These are phyloP conservation scores for Zasmidium angulare DNA, from an alignment of 2,329 filamentous ascomycete species.

Conservation along the genomic window DNA sequence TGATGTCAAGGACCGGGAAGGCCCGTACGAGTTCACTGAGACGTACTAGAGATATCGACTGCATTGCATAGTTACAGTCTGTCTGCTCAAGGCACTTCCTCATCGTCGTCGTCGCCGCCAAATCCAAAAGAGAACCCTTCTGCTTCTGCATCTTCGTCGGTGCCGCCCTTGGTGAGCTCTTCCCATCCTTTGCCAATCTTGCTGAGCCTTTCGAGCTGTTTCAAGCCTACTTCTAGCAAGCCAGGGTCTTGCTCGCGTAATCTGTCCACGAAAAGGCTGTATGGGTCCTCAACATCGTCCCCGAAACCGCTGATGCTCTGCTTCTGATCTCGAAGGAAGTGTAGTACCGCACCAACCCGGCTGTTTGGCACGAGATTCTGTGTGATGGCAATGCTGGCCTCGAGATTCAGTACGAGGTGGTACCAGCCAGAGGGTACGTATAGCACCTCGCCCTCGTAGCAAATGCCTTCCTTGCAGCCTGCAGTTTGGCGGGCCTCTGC, in stretches of 20 bases:
- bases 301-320: constrained; percentile 87
- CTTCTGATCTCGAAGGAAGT: constrained; percentile 76
- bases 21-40: constrained; percentile 69
- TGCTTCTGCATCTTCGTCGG: constrained; percentile 44
- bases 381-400: constrained; percentile 81
- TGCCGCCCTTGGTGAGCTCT: constrained; percentile 62
- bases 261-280: constrained; percentile 69
- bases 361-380: constrained; percentile 88
- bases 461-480: constrained; percentile 84
- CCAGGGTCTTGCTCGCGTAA: constrained; percentile 65
- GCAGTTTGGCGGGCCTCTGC: constrained; percentile 71
- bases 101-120: constrained; percentile 51
- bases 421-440: constrained; percentile 96
- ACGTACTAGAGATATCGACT: constrained; percentile 38
- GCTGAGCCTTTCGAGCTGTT: constrained; percentile 62
- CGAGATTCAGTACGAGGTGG: constrained; percentile 90
- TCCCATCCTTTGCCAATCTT: constrained; percentile 83
- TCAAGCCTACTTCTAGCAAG: constrained; percentile 64
- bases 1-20: constrained; percentile 73
- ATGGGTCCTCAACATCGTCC: constrained; percentile 69
- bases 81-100: constrained; percentile 14
- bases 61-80: background rate
- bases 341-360: constrained; percentile 72
- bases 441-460: constrained; percentile 77
- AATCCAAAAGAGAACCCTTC: constrained; percentile 66